Conservation (phyloP, 2,329 filamentous ascomycete genomes). For the Aspergillus quadricinctus region DNA sequence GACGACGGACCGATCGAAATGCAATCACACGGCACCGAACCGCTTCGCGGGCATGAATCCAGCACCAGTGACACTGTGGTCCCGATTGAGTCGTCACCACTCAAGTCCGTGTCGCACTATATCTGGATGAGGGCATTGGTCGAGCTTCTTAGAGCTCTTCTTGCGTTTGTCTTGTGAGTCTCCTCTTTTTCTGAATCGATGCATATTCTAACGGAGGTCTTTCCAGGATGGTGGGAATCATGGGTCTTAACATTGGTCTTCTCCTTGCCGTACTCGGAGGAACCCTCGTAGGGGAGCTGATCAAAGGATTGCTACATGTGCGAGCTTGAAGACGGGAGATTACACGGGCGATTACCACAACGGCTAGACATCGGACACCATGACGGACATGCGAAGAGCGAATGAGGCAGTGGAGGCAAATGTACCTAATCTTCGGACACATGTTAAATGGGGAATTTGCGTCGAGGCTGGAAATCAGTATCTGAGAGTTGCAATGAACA, state of each 20-base stretch:
- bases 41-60: background rate
- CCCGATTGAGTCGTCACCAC: background rate
- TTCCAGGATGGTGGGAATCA: constrained; percentile 12
- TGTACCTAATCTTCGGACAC: background rate
- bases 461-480: background rate
- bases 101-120: background rate
- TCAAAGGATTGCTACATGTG: background rate
- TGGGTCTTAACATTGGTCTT: constrained; percentile 12
- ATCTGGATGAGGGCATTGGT: constrained; percentile 4
- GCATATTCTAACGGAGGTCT: background rate
- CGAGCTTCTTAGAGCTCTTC: constrained; percentile 5
- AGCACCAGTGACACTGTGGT: background rate
- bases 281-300: constrained; percentile 7
- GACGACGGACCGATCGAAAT: background rate
- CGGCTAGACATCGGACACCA: background rate
- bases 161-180: constrained; percentile 9
- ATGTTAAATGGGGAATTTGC: background rate
- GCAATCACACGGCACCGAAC: background rate
- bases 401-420: background rate
- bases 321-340: background rate
- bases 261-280: constrained; percentile 9
- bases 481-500: no score
- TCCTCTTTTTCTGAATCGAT: background rate
- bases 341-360: background rate
- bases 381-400: background rate